Conservation (phyloP, 352 stramenopile species). For the Globisporangium alternatum region DNA sequence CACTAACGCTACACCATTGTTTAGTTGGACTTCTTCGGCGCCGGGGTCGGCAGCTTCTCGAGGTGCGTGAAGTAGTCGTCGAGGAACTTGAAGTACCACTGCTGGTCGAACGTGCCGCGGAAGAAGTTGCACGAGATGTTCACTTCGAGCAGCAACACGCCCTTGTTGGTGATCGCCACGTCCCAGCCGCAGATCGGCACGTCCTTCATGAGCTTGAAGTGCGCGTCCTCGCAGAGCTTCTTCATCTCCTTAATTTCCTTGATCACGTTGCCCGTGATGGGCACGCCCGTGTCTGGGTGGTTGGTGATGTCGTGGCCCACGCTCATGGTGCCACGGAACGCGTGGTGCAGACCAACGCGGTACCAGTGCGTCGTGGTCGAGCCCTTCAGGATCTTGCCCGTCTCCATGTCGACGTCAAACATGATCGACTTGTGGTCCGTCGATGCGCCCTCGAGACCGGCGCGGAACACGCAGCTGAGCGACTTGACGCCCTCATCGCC, state of each 20-base stretch:
- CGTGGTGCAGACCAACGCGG: conserved; percentile 77
- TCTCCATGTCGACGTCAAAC: conserved; percentile 97
- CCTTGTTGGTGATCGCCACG: conserved; percentile 89
- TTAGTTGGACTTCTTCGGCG: conserved; percentile 45
- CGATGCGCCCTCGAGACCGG: conserved; percentile 59
- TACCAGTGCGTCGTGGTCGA: conserved; percentile 98
- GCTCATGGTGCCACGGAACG: conserved; percentile 68
- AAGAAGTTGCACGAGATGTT: conserved; percentile 97
- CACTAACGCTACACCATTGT: conserved; percentile 11
- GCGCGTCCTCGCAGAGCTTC: conserved; percentile 77
- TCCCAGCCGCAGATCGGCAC: conserved; percentile 93
- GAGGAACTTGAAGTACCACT: conserved; percentile 85
- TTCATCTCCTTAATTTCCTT: conserved; percentile 87
- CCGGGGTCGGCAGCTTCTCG: conserved; percentile 50
- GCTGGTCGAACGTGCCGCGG: conserved; percentile 87
- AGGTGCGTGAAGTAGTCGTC: conserved; percentile 83
- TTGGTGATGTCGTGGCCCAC: conserved; percentile 85
- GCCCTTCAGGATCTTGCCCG: conserved; percentile 90
- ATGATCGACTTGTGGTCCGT: conserved; percentile 98
- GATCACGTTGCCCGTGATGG: conserved; percentile 86
- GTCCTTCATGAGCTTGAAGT: conserved; percentile 91
- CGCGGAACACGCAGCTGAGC: conserved; percentile 79
- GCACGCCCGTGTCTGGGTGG: conserved; percentile 88
- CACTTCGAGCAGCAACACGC: conserved; percentile 86
- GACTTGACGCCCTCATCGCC: conserved; percentile 67